These are phyloP conservation scores for Rutstroemia sydowiana DNA, from an alignment of 2,329 filamentous ascomycete genomes.

Conservation along the genomic window DNA sequence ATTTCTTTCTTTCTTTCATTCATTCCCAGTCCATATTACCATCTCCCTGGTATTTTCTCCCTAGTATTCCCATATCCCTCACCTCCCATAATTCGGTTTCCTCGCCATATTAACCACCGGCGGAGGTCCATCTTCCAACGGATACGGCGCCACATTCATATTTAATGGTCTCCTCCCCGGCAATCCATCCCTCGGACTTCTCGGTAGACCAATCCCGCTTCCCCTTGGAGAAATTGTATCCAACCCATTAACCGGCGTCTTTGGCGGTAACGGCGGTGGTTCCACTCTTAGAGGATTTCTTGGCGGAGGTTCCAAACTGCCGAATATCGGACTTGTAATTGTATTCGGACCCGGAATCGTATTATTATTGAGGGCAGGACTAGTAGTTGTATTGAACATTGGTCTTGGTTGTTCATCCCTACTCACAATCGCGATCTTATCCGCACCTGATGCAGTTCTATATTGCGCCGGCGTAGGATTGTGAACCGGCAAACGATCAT, in stretches of 20 bases:
- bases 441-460: conserved; percentile 49
- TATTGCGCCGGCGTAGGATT: conserved; percentile 54
- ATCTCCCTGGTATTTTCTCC: too few species aligned
- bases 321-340: too few species aligned
- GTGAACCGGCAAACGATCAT: conserved; percentile 45
- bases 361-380: too few species aligned
- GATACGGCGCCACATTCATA: conserved; percentile 72
- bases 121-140: conserved; percentile 70
- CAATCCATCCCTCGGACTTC: too few species aligned
- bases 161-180: conserved; percentile 22
- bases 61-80: too few species aligned
- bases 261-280: conserved; percentile 68
- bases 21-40: too few species aligned
- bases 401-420: conserved; percentile 50
- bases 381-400: too few species aligned
- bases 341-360: too few species aligned
- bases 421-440: conserved; percentile 60
- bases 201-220: too few species aligned
- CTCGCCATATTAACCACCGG: conserved; percentile 78
- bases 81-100: conserved; percentile 51
- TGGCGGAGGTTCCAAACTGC: neutral
- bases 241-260: conserved; percentile 60
- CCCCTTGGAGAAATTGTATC: too few species aligned
- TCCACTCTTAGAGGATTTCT: conserved; percentile 32
- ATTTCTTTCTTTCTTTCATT: too few species aligned